phyloP scores from a whole-genome alignment of 176 grass and related monocot species.

The Eragrostis curvula region DNA sequence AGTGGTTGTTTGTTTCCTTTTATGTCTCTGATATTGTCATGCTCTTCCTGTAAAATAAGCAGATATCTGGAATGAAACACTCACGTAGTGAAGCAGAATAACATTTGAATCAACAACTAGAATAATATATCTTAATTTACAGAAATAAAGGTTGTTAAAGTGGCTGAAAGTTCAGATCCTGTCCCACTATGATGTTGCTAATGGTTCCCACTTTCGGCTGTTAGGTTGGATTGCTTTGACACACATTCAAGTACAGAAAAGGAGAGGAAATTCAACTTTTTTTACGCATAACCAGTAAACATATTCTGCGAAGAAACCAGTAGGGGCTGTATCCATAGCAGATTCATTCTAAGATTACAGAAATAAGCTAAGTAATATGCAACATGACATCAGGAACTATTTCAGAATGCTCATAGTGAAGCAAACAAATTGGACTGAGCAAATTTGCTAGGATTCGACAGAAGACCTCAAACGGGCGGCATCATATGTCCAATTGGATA shows the following conservation, averaged over 20 bases:
- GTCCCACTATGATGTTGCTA: background rate
- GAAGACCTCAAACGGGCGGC: slow-evolving; percentile 13
- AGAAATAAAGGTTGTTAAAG: background rate
- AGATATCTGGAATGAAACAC: slow-evolving; percentile 9
- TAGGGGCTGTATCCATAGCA: background rate
- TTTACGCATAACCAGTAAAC: background rate
- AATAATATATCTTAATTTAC: background rate
- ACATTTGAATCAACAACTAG: background rate
- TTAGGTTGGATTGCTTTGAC: slow-evolving; percentile 7
- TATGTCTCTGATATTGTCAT: slow-evolving; percentile 65
- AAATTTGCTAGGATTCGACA: slow-evolving; percentile 13
- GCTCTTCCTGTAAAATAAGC: slow-evolving; percentile 80
- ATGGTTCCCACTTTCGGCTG: background rate
- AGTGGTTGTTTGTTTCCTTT: slow-evolving; percentile 56
- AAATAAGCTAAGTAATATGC: background rate
- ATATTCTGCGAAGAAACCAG: background rate
- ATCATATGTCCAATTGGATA: slow-evolving; percentile 17
- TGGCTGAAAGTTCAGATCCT: slow-evolving; percentile 10
- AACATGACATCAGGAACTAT: slow-evolving; percentile 32
- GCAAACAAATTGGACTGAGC: slow-evolving; percentile 37
- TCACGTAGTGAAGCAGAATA: slow-evolving; percentile 14
- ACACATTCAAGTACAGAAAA: slow-evolving; percentile 17
- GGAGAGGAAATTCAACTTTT: background rate
- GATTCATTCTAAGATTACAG: slow-evolving; percentile 26
- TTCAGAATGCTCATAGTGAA: slow-evolving; percentile 18